Evolutionary conservation across 2,329 filamentous ascomycete species (phyloP).

Genomic region (Penicillium sp.): DNA sequence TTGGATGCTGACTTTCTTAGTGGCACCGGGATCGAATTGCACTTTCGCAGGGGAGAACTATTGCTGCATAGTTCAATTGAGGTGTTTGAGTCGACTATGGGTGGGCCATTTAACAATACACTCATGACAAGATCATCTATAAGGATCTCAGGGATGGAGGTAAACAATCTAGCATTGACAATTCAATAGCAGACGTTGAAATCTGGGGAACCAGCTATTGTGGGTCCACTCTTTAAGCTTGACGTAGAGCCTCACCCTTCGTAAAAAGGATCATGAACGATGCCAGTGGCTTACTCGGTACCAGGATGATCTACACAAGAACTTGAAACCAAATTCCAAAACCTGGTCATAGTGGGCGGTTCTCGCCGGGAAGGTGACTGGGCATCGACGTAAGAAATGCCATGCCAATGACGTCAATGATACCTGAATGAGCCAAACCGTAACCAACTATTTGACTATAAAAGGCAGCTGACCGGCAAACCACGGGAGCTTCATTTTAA

Average conservation of each 20-base stretch:
- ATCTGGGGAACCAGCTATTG: neutral
- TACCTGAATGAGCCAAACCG: constrained; percentile 6
- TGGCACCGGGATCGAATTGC: constrained; percentile 25
- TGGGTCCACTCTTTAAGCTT: neutral
- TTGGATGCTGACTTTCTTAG: constrained; percentile 4
- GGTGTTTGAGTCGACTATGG: neutral
- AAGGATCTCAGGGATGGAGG: no score
- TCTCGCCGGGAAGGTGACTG: constrained; percentile 15
- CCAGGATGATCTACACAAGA: neutral
- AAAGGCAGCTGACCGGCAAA: neutral
- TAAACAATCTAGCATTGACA: no score
- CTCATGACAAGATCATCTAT: neutral
- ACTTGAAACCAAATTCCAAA: neutral
- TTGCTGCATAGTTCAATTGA: neutral
- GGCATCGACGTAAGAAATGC: constrained; percentile 28
- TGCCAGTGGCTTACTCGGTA: neutral
- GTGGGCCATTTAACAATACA: neutral
- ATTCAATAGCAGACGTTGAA: neutral
- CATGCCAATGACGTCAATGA: constrained; percentile 22
- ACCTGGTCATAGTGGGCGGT: neutral
- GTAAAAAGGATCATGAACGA: neutral
- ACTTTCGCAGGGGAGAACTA: constrained; percentile 6
- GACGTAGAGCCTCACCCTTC: neutral
- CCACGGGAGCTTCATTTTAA: neutral
- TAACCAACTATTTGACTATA: constrained; percentile 10